phyloP scores from a whole-genome alignment of 345 rosid genomes.

The Acer yangbiense region DNA sequence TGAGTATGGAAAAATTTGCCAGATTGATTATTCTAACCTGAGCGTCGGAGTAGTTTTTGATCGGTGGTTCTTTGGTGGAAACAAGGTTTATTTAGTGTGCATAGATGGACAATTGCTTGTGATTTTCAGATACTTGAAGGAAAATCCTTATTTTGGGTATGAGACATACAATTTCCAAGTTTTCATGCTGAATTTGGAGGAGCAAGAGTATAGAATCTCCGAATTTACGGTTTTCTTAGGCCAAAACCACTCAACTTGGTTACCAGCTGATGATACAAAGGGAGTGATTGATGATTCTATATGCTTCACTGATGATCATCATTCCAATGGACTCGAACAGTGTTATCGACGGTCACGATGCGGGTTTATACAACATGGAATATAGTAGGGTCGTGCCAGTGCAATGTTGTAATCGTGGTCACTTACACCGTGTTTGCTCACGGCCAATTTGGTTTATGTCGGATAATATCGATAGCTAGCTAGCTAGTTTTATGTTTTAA shows the following conservation, averaged over 20 bases:
- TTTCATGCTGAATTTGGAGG: not conserved
- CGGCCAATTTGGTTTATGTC: not conserved
- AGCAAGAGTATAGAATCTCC: not conserved
- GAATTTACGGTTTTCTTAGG: not conserved
- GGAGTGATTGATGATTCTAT: not conserved
- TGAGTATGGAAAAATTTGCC: constrained; percentile 5
- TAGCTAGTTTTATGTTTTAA: no score
- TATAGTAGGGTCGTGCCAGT: not conserved
- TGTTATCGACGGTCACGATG: not conserved
- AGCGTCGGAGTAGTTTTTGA: not conserved
- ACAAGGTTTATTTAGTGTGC: not conserved
- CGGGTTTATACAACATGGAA: not conserved
- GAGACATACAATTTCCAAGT: not conserved
- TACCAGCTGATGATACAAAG: not conserved
- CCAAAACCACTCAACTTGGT: not conserved
- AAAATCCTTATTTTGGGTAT: not conserved
- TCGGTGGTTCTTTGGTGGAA: not conserved
- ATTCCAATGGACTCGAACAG: no score
- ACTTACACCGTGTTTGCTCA: not conserved
- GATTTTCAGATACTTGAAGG: not conserved
- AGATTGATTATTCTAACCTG: not conserved
- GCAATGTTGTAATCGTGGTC: not conserved
- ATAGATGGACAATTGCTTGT: not conserved
- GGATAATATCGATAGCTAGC: no score
- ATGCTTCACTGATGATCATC: not conserved